A percentile compares a stretch with the other conserved stretches of the same genome.
phyloP scores from a whole-genome alignment of 1,284 basidiomycete species.

The Farysia itapuensis region DNA sequence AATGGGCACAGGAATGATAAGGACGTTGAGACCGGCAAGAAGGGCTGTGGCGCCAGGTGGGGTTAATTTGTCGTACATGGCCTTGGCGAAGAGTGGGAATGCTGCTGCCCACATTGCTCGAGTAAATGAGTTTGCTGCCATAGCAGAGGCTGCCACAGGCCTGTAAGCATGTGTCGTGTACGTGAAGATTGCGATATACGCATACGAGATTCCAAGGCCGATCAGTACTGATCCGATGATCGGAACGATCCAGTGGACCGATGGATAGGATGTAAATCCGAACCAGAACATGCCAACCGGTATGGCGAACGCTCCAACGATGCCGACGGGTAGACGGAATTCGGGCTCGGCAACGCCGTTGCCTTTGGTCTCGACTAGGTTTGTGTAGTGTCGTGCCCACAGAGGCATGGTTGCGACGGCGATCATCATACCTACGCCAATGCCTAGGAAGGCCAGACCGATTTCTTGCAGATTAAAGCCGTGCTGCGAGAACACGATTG shows the following conservation, averaged over 20 bases:
- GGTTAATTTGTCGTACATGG: slow-evolving; percentile 35
- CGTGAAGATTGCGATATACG: slow-evolving; percentile 31
- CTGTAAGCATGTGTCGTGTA: slow-evolving; percentile 36
- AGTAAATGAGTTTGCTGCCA: slow-evolving; percentile 39
- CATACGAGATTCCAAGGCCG: slow-evolving; percentile 31
- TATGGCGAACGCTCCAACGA: slow-evolving; percentile 24
- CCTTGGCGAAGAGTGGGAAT: slow-evolving; percentile 31
- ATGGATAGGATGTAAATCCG: slow-evolving; percentile 35
- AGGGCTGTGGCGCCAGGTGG: slow-evolving; percentile 20
- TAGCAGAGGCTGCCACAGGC: slow-evolving; percentile 41
- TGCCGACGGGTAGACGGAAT: slow-evolving; percentile 39
- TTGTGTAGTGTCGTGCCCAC: slow-evolving; percentile 61
- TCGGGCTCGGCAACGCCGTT: slow-evolving; percentile 54
- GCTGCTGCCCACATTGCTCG: slow-evolving; percentile 27
- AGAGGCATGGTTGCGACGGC: slow-evolving; percentile 62
- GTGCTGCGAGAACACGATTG: slow-evolving; percentile 35
- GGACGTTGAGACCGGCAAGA: slow-evolving; percentile 31
- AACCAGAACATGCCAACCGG: slow-evolving; percentile 47
- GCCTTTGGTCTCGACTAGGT: slow-evolving; percentile 64
- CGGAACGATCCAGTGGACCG: slow-evolving; percentile 45
- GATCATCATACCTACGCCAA: slow-evolving; percentile 35
- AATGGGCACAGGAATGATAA: slow-evolving; percentile 43
- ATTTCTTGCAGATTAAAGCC: slow-evolving; percentile 39
- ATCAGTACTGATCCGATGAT: slow-evolving; percentile 33
- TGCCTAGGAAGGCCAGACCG: slow-evolving; percentile 35